Percentiles rank a stretch among this genome's conserved stretches.
Evolutionary conservation across 345 rosid genomes (phyloP).

Genomic region (Conringia planisiliqua): DNA sequence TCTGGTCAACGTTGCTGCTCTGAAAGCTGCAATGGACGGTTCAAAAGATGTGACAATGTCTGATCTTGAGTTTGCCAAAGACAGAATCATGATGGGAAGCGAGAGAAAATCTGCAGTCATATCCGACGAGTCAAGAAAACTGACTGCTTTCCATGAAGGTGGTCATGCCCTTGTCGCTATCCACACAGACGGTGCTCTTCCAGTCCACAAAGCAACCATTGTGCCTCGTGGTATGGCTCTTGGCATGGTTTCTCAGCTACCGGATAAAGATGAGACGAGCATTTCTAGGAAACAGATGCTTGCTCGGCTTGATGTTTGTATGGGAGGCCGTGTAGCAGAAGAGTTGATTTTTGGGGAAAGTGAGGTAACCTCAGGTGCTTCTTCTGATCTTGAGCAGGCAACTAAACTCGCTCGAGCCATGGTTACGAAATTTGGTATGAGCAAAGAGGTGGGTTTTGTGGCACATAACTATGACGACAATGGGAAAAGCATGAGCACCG

Average conservation of each 20-base stretch:
- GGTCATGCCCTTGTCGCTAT: slow-evolving; percentile 98
- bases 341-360: slow-evolving; percentile 91
- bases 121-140: slow-evolving; percentile 66
- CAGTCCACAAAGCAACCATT: slow-evolving; percentile 95
- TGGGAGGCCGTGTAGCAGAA: slow-evolving; percentile 98
- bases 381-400: slow-evolving; percentile 81
- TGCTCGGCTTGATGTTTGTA: slow-evolving; percentile 84
- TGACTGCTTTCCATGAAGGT: slow-evolving; percentile 94
- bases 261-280: slow-evolving; percentile 77
- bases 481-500: slow-evolving; percentile 98
- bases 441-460: slow-evolving; percentile 82
- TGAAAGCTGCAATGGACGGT: slow-evolving; percentile 97
- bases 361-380: slow-evolving; percentile 87
- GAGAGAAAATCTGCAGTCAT: slow-evolving; percentile 94
- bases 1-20: slow-evolving; percentile 82
- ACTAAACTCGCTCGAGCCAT: slow-evolving; percentile 77
- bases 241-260: slow-evolving; percentile 92
- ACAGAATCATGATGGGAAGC: slow-evolving; percentile 96
- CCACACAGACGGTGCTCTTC: slow-evolving; percentile 86
- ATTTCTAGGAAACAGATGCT: slow-evolving; percentile 90
- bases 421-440: slow-evolving; percentile 94
- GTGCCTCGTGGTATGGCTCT: slow-evolving; percentile 95
- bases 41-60: slow-evolving; percentile 84
- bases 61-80: slow-evolving; percentile 92
- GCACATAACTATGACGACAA: slow-evolving; percentile 72